phyloP scores from a whole-genome alignment of 1,139 yeast genomes.

The Sugiyamaella novakii region DNA sequence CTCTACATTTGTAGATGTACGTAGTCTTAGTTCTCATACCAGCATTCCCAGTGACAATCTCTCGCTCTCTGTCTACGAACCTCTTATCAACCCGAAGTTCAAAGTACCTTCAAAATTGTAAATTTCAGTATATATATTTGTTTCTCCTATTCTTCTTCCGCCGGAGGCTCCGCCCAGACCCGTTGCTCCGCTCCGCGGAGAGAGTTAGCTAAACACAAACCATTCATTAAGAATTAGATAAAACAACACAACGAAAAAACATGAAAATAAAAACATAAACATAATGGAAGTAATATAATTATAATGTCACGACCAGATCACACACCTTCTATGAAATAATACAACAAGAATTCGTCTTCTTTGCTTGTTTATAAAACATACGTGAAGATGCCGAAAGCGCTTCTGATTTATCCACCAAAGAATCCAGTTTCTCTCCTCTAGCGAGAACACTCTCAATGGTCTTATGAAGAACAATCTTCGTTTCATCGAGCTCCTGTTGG shows the following conservation, averaged over 20 bases:
- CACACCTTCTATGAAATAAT: conserved; percentile 55
- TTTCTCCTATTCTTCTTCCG: neutral
- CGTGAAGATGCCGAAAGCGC: conserved; percentile 86
- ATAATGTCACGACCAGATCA: neutral
- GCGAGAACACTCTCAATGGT: conserved; percentile 92
- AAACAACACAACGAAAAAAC: neutral
- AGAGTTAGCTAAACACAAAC: neutral
- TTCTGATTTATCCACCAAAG: conserved; percentile 92
- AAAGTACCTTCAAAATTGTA: conserved; percentile 33
- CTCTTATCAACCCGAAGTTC: conserved; percentile 39
- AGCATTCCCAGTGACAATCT: conserved; percentile 55
- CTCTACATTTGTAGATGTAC: conserved; percentile 55
- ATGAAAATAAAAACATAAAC: neutral
- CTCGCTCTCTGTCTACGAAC: conserved; percentile 49
- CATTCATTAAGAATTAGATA: neutral
- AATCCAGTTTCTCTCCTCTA: conserved; percentile 94
- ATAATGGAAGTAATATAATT: neutral
- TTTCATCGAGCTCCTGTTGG: conserved; percentile 96
- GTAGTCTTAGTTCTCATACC: conserved; percentile 44
- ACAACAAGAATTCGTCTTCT: conserved; percentile 96
- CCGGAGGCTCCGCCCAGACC: conserved; percentile 15
- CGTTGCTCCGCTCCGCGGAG: conserved; percentile 3
- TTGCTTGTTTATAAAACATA: conserved; percentile 96
- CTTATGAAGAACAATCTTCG: conserved; percentile 93
- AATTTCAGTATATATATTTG: neutral